Base-by-base conservation (phyloP, 768 basidiomycete species). In the Mrakia frigida region DNA sequence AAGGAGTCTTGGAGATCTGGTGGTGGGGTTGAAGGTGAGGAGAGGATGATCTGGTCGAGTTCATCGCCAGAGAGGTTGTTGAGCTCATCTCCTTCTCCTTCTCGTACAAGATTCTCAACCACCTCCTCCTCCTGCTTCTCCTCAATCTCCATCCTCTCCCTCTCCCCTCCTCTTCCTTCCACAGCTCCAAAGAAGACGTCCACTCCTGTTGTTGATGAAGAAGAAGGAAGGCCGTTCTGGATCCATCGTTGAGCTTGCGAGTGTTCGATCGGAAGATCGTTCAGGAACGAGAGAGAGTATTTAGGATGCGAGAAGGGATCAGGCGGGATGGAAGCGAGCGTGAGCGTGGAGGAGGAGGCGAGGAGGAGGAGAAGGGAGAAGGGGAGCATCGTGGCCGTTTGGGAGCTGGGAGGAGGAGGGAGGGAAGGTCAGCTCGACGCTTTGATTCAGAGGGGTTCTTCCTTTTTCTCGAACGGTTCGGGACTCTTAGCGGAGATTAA, bases 291-390 rank as follows among this genome's bases (percentile, higher is more conserved):
- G 61, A 77, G 76, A 9, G 43, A 31, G 43, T 53, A 73, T 23
- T 71, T 71, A 1, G 76, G 76, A 41, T 73, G 70, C 0, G 76
- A 71, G 37, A 73, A 73, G 18, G 76, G 76, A 25, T 77, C 76
- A 3, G 50, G 70, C 23, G 71, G 76, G 63, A 39, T 68, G 1
- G 61, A 73, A 35, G 70, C 46, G 25, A 35, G 9, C 0, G 14
- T 59, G 21, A 14, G 35, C 13, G 21, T 6, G 3, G 37, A 33
- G 9, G 70, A 53, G 11, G 53, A 18, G 52, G 35, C 33, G 70
- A 72, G 70, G 18, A 72, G 70, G 52, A 72, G 70, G 70, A 72
- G 52, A 16, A 70, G 69, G 10, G 63, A 65, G 14, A 39, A 6
- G 25, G 69, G 69, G 6, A 69, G 67, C 67, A 69, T 69, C 14